Percentiles rank a stretch among this genome's conserved stretches.
These are phyloP conservation scores for barrel medic (Medicago truncatula) DNA, from an alignment of 306 rosid species.

Conservation along the genomic window MtrunA17r5.0-ANR NC_053043.1:40325001-40325500, in stretches of 20 bases:
- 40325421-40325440: background rate
- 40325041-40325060: slow-evolving; percentile 13
- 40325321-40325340: slow-evolving; percentile 47
- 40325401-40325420: background rate
- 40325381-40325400: slow-evolving; percentile 36
- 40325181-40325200: no score
- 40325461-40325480: background rate
- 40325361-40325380: slow-evolving; percentile 66
- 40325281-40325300: slow-evolving; percentile 59
- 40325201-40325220: background rate
- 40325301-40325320: slow-evolving; percentile 51
- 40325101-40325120: slow-evolving; percentile 34
- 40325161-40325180: no score
- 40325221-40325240: slow-evolving; percentile 5
- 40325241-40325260: slow-evolving; percentile 5
- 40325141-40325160: background rate
- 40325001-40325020: slow-evolving; percentile 42
- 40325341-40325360: slow-evolving; percentile 61
- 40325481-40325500: background rate
- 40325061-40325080: slow-evolving; percentile 26
- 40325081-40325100: slow-evolving; percentile 24
- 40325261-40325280: slow-evolving; percentile 35
- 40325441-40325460: no score
- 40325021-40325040: slow-evolving; percentile 29
- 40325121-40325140: background rate